phyloP scores from a whole-genome alignment of 148 eudicot genomes.

The Fagopyrum tataricum region DNA sequence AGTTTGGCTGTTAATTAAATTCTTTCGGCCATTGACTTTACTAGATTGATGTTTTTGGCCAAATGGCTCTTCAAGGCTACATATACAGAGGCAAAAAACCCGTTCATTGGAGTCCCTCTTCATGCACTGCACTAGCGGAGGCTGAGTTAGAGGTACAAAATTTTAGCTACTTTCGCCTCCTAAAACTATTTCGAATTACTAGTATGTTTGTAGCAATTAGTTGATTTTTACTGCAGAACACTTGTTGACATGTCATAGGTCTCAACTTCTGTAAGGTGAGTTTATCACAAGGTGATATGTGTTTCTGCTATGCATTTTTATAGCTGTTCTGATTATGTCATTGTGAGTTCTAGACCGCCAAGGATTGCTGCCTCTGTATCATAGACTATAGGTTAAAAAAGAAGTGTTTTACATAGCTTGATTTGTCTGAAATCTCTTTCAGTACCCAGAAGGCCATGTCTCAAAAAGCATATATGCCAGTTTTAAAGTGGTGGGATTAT shows the following conservation, averaged over 20 bases:
- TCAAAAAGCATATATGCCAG: slow-evolving; percentile 81
- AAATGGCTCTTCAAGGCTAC: slow-evolving; percentile 80
- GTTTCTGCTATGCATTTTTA: not conserved
- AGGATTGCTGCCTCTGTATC: not conserved
- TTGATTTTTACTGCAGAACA: not conserved
- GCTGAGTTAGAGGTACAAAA: slow-evolving; percentile 80
- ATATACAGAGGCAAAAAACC: slow-evolving; percentile 98
- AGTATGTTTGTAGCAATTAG: not conserved
- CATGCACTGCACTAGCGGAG: slow-evolving; percentile 97
- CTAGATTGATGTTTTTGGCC: slow-evolving; percentile 91
- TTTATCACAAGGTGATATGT: not conserved
- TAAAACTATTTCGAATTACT: not conserved
- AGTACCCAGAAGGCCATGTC: slow-evolving; percentile 95
- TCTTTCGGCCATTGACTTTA: slow-evolving; percentile 17
- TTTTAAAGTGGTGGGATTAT: slow-evolving; percentile 50
- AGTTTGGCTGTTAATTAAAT: not conserved
- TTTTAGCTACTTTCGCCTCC: not conserved
- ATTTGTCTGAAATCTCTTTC: slow-evolving; percentile 23
- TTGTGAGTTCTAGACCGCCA: not conserved
- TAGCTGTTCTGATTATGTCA: not conserved
- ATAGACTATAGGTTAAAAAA: not conserved
- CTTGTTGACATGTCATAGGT: not conserved
- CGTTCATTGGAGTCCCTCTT: slow-evolving; percentile 99
- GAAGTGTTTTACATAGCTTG: slow-evolving; percentile 10
- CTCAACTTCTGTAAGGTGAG: not conserved